Conservation (phyloP, 2,329 filamentous ascomycete genomes). For the Paraphoma sp. region DNA sequence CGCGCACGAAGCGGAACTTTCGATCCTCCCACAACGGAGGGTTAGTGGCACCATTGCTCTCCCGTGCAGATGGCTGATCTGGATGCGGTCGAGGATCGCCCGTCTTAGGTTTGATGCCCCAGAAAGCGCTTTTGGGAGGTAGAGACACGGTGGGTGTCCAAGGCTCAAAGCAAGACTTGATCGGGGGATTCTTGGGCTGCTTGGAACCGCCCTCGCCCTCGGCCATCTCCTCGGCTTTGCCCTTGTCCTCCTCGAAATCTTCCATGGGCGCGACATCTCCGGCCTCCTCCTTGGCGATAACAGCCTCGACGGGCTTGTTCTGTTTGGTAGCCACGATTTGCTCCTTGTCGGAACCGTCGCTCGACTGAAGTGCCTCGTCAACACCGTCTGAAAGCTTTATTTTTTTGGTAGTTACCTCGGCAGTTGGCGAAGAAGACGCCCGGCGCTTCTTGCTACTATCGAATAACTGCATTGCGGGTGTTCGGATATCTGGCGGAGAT, state of each 20-base stretch:
- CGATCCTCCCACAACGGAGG: conserved; percentile 39
- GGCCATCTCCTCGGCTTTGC: not conserved
- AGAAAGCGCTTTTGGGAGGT: conserved; percentile 11
- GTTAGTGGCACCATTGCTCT: conserved; percentile 23
- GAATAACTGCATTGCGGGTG: not conserved
- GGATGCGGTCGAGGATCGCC: conserved; percentile 18
- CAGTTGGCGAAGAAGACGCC: not conserved
- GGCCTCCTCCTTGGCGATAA: not conserved
- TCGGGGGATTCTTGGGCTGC: conserved; percentile 11
- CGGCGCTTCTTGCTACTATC: not conserved
- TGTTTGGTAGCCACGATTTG: not conserved
- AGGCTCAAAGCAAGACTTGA: conserved; percentile 10
- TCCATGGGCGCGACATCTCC: not conserved
- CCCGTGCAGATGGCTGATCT: conserved; percentile 23
- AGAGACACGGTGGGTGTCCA: not conserved
- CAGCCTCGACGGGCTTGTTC: not conserved
- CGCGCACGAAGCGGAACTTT: conserved; percentile 25
- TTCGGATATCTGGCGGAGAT: no score
- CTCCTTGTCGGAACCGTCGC: not conserved
- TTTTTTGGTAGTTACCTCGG: conserved; percentile 6
- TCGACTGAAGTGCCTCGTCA: not conserved
- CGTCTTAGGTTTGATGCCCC: conserved; percentile 28
- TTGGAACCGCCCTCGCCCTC: not conserved
- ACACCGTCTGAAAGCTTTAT: not conserved
- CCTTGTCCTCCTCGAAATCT: not conserved